phyloP scores from a whole-genome alignment of 768 basidiomycete genomes.

The Antrodiella citrinella region DNA sequence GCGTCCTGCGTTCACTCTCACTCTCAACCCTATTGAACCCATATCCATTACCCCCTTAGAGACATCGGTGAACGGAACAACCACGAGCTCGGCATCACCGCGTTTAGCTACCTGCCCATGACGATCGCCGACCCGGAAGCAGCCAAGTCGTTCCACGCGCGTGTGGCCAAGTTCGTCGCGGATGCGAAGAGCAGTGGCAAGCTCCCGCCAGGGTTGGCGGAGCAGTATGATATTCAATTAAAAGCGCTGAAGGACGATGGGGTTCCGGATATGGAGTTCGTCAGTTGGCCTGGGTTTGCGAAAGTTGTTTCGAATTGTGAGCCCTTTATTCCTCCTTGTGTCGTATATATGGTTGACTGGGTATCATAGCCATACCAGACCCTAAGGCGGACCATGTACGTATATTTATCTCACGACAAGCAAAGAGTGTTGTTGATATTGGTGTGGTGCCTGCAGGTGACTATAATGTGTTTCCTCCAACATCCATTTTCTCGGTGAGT shows the following conservation, averaged over 20 bases:
- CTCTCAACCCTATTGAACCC: background rate
- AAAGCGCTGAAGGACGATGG: background rate
- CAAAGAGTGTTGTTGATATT: background rate
- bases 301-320: background rate
- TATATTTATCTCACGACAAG: background rate
- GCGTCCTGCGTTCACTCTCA: background rate
- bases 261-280: background rate
- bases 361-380: background rate
- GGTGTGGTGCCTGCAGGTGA: background rate
- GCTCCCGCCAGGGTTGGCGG: slow-evolving; percentile 1
- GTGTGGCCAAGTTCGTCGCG: background rate
- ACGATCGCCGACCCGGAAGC: background rate
- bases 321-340: background rate
- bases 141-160: background rate
- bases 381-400: background rate
- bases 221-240: slow-evolving; percentile 8
- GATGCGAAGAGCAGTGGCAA: background rate
- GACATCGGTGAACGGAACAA: slow-evolving; percentile 6
- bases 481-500: background rate
- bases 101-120: slow-evolving; percentile 2
- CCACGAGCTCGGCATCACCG: background rate
- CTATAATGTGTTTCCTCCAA: background rate
- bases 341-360: no score
- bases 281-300: background rate
- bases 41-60: background rate